Evolutionary conservation across 1,139 yeast species (phyloP).

Genomic region (Saccharomyces hybrid): DNA sequence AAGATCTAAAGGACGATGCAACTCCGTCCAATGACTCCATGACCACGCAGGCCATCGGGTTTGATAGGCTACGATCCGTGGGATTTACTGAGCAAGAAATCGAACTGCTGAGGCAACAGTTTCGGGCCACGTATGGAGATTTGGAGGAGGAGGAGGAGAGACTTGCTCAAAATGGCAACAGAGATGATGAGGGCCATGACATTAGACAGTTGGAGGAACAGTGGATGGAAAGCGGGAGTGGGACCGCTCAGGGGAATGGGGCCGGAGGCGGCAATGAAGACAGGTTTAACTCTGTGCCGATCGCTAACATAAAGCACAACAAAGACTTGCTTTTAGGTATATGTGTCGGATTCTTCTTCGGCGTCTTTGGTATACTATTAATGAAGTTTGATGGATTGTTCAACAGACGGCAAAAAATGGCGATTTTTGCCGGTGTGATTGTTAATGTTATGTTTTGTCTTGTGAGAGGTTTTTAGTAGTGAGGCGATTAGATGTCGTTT

Average conservation of each 20-base stretch:
- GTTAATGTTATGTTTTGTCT: slow-evolving; percentile 53
- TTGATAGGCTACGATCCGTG: slow-evolving; percentile 72
- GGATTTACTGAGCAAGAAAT: slow-evolving; percentile 80
- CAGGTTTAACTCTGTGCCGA: slow-evolving; percentile 26
- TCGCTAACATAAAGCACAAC: slow-evolving; percentile 37
- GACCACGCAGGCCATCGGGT: slow-evolving; percentile 75
- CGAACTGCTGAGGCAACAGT: slow-evolving; percentile 63
- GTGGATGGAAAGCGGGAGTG: slow-evolving; percentile 81
- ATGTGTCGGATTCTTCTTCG: slow-evolving; percentile 55
- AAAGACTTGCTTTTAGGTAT: slow-evolving; percentile 59
- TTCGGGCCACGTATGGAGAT: slow-evolving; percentile 57
- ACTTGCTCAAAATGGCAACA: slow-evolving; percentile 17
- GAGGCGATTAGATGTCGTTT: background rate
- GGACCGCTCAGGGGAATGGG: slow-evolving; percentile 29
- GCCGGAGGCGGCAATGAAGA: slow-evolving; percentile 20
- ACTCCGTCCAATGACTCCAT: slow-evolving; percentile 30
- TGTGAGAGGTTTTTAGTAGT: slow-evolving; percentile 38
- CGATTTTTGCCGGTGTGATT: slow-evolving; percentile 54
- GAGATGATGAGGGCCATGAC: slow-evolving; percentile 11
- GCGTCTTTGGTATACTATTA: slow-evolving; percentile 52
- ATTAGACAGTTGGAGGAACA: slow-evolving; percentile 67
- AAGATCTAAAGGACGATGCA: slow-evolving; percentile 49
- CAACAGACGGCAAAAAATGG: slow-evolving; percentile 52
- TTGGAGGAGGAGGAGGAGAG: slow-evolving; percentile 32
- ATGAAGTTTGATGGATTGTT: slow-evolving; percentile 50